Percentiles rank a stretch among this genome's conserved stretches.
Conservation (phyloP, 805 yeast species). For the Phaffomyces thermotolerans region DNA sequence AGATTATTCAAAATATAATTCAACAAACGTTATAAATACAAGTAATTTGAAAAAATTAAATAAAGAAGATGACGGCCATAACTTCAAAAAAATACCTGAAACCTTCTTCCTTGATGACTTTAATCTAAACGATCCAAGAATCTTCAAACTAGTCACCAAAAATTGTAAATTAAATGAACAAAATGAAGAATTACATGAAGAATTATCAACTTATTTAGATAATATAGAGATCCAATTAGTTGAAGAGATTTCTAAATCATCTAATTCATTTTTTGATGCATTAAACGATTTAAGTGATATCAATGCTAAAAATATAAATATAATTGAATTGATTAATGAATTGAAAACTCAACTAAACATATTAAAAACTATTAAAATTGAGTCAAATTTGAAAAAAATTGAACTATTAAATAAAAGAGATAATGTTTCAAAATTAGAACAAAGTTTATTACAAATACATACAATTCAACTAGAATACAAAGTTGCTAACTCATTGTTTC, state of each 20-base stretch:
- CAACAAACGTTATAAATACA: conserved; percentile 35
- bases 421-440: conserved; percentile 58
- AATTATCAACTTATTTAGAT: conserved; percentile 76
- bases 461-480: conserved; percentile 39
- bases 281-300: conserved; percentile 69
- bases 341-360: conserved; percentile 39
- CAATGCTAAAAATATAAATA: conserved; percentile 42
- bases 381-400: conserved; percentile 42
- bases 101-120: conserved; percentile 64
- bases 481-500: conserved; percentile 40
- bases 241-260: conserved; percentile 75
- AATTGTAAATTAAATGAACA: conserved; percentile 42
- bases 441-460: conserved; percentile 44
- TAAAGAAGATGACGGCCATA: conserved; percentile 16
- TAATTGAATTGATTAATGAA: conserved; percentile 39
- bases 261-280: conserved; percentile 79
- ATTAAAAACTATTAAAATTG: conserved; percentile 44
- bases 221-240: conserved; percentile 76
- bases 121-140: conserved; percentile 80
- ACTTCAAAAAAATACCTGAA: conserved; percentile 49
- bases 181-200: conserved; percentile 63
- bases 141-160: conserved; percentile 68
- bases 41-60: conserved; percentile 20
- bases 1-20: conserved; percentile 39
- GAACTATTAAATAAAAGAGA: conserved; percentile 43